Conservation (phyloP, 129 eudicot genomes). For the Heracleum sosnowskyi region DNA sequence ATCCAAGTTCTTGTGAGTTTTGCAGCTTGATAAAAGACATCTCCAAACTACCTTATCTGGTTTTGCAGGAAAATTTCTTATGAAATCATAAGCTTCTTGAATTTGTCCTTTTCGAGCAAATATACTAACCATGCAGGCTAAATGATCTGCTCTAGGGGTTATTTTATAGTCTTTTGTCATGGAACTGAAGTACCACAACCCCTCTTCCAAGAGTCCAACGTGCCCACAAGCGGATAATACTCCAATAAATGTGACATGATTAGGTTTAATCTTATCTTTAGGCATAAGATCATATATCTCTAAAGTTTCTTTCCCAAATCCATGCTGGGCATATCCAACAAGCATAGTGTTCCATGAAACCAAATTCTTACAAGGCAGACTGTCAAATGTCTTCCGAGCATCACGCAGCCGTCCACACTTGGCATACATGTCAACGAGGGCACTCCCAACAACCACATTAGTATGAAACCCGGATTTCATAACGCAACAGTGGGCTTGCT, state of each 20-base stretch:
- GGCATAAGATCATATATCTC: conserved; percentile 44
- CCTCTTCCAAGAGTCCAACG: conserved; percentile 51
- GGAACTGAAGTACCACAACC: conserved; percentile 36
- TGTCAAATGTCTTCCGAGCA: conserved; percentile 48
- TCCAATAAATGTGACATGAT: conserved; percentile 51
- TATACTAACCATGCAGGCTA: conserved; percentile 64
- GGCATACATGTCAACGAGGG: conserved; percentile 68
- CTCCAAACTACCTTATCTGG: conserved; percentile 75
- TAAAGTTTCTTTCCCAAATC: conserved; percentile 45
- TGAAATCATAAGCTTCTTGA: conserved; percentile 46
- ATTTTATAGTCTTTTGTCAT: conserved; percentile 40
- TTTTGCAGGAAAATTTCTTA: conserved; percentile 24
- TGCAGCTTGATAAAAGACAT: conserved; percentile 66
- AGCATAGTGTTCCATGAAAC: conserved; percentile 77
- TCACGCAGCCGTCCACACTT: conserved; percentile 57
- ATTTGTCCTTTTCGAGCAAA: conserved; percentile 61
- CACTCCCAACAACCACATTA: conserved; percentile 63
- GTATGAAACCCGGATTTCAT: conserved; percentile 38
- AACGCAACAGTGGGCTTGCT: conserved; percentile 54
- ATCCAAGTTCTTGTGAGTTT: conserved; percentile 36
- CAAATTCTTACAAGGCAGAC: conserved; percentile 44
- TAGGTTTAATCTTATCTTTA: conserved; percentile 40
- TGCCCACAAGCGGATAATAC: conserved; percentile 82
- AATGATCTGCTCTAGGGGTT: conserved; percentile 53
- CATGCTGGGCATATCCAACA: conserved; percentile 72